Base-by-base conservation (phyloP, 2,329 filamentous ascomycete species). In the Diaporthe batatas region DNA sequence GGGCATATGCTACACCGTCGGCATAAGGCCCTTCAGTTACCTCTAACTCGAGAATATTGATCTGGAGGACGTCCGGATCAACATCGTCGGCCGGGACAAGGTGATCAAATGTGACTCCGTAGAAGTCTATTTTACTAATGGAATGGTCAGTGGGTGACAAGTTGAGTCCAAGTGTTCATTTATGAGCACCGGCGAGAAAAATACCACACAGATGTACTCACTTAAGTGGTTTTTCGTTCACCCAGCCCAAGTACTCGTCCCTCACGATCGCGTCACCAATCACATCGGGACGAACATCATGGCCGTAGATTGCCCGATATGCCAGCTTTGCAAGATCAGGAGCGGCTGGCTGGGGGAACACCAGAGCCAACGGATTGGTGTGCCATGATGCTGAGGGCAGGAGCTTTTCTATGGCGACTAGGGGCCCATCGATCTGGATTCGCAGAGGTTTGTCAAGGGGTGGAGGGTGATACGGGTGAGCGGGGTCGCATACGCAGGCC, bases 241-340 rank as follows among this genome's bases (percentile, higher is more conserved):
- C 47, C 47, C 47, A 51, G n/a, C n/a, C 47, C 47, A 51, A 25
- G 47, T 51, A 51, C 47, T 51, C 47, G 23, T 51, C 47, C n/a
- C n/a, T 51, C 11, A 51, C n/a, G n/a, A 51, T 14, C 12, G n/a
- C n/a, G n/a, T 51, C 47, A 39, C 29, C 44, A 10, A 36, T 1
- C n/a, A 51, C 47, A 11, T 25, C 47, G 47, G 47, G n/a, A 51
- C 25, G 25, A 55, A 10, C 6, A 10, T 32, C 53, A 10, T 12
- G 16, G 7, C 29, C 14, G 29, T 55, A 29, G 3, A 29, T 21
- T 34, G 16, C 25, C 3, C 25, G 51, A 16, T 51, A 51, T 23
- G n/a, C 12, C n/a, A 51, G 47, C 10, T 25, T 51, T 25, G n/a
- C 47, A 25, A 51, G 47, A n/a, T 51, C n/a, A 6, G 23, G n/a